A percentile compares a stretch with the other conserved stretches of the same genome.
Evolutionary conservation across 768 basidiomycete species (phyloP).

Genomic region (Chalciporus pseudorubinellus): DNA sequence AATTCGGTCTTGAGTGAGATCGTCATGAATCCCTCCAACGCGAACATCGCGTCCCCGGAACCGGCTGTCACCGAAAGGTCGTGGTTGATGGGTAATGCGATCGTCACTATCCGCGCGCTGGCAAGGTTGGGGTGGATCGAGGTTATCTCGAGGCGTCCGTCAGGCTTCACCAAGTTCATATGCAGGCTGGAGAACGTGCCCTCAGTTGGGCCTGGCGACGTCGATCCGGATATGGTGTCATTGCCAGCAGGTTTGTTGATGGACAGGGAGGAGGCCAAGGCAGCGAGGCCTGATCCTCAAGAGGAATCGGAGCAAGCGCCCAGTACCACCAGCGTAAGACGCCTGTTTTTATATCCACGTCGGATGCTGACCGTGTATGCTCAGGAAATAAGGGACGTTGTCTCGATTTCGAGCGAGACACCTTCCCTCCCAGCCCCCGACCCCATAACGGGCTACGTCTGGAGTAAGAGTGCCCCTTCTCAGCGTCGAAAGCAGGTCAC

Average conservation of each 20-base stretch:
- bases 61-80: slow-evolving; percentile 57
- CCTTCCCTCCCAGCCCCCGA: slow-evolving; percentile 50
- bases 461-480: slow-evolving; percentile 83
- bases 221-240: slow-evolving; percentile 73
- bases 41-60: slow-evolving; percentile 35
- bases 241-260: slow-evolving; percentile 71
- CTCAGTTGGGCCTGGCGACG: slow-evolving; percentile 79
- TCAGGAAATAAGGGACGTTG: slow-evolving; percentile 24
- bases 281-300: slow-evolving; percentile 27
- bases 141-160: slow-evolving; percentile 79
- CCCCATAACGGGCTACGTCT: slow-evolving; percentile 82
- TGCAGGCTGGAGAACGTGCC: slow-evolving; percentile 89
- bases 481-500: slow-evolving; percentile 84
- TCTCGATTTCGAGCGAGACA: not conserved
- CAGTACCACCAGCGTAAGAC: slow-evolving; percentile 10
- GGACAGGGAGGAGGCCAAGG: slow-evolving; percentile 49
- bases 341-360: not conserved
- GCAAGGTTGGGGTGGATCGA: slow-evolving; percentile 84
- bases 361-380: slow-evolving; percentile 5
- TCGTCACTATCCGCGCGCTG: slow-evolving; percentile 78
- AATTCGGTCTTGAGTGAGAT: slow-evolving; percentile 76
- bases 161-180: slow-evolving; percentile 82
- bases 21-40: slow-evolving; percentile 56
- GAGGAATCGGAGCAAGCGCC: slow-evolving; percentile 14
- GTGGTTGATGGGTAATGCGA: slow-evolving; percentile 83